phyloP scores from a whole-genome alignment of 768 basidiomycete genomes.

The Trametes elegans region DNA sequence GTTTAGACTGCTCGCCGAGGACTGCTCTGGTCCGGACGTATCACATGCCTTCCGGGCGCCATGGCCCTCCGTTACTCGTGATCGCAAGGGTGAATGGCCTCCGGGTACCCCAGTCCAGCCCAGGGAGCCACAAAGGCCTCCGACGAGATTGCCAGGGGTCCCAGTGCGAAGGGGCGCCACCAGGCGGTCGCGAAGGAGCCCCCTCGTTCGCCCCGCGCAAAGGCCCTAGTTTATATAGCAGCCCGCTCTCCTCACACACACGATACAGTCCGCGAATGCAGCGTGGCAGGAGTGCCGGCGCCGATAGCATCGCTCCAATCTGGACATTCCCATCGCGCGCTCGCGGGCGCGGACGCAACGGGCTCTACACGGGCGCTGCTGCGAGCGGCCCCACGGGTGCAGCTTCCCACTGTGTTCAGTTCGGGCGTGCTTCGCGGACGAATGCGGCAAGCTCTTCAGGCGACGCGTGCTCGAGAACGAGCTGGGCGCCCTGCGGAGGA shows the following conservation, averaged over 20 bases:
- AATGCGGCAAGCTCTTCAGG: conserved; percentile 1
- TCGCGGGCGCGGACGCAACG: background rate
- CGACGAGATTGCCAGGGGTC: background rate
- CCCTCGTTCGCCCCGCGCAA: too few relatives aligned
- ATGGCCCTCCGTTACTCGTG: too few relatives aligned
- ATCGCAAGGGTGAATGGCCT: too few relatives aligned
- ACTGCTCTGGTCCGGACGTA: too few relatives aligned
- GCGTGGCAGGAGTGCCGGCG: background rate
- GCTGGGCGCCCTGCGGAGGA: conserved; percentile 15
- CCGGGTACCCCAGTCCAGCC: too few relatives aligned
- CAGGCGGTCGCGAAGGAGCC: background rate
- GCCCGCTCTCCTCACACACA: too few relatives aligned
- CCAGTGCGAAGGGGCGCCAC: background rate
- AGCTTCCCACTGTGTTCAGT: background rate
- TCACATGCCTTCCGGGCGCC: too few relatives aligned
- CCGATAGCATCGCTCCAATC: background rate
- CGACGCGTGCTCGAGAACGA: conserved; percentile 27
- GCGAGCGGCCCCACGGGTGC: background rate
- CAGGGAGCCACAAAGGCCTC: too few relatives aligned
- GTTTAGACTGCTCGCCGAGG: too few relatives aligned
- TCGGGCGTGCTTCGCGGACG: background rate
- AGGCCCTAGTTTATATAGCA: too few relatives aligned
- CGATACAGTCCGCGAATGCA: background rate
- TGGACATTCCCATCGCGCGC: background rate
- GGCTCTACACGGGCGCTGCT: too few relatives aligned